Evolutionary conservation across 805 yeast genomes (phyloP).

Genomic region (Ogataea haglerorum): DNA sequence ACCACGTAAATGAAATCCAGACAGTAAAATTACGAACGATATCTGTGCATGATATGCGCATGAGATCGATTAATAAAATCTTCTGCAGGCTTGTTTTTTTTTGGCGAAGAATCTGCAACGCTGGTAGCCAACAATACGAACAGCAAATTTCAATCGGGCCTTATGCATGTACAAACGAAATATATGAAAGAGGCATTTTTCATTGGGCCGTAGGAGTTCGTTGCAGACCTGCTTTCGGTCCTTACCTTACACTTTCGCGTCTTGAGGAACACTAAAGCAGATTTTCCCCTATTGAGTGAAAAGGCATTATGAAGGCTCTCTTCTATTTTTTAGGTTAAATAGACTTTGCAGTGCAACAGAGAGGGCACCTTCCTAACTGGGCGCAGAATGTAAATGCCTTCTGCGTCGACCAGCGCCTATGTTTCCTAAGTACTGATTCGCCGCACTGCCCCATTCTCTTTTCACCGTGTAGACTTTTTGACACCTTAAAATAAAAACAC

Average conservation of each 20-base stretch:
- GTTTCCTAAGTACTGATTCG: not conserved
- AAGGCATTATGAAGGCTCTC: not conserved
- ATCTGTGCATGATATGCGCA: not conserved
- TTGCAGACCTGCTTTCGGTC: not conserved
- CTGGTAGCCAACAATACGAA: not conserved
- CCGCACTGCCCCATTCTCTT: not conserved
- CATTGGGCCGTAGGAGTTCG: not conserved
- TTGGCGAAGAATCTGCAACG: not conserved
- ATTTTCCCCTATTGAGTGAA: not conserved
- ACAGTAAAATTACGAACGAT: not conserved
- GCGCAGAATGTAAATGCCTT: not conserved
- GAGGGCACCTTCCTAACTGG: constrained; percentile 1
- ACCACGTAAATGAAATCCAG: not conserved
- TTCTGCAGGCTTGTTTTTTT: not conserved
- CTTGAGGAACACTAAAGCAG: not conserved
- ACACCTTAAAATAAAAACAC: not conserved
- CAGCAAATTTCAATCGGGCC: not conserved
- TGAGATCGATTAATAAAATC: not conserved
- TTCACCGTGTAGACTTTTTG: not conserved
- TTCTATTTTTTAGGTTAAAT: not conserved
- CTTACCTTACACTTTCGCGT: not conserved
- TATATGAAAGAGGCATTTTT: not conserved
- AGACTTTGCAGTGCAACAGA: not conserved
- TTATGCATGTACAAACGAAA: not conserved
- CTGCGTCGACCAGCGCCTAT: not conserved